Base-by-base conservation (phyloP, 169 alveolate genomes). In the Plasmodium falciparum region DNA sequence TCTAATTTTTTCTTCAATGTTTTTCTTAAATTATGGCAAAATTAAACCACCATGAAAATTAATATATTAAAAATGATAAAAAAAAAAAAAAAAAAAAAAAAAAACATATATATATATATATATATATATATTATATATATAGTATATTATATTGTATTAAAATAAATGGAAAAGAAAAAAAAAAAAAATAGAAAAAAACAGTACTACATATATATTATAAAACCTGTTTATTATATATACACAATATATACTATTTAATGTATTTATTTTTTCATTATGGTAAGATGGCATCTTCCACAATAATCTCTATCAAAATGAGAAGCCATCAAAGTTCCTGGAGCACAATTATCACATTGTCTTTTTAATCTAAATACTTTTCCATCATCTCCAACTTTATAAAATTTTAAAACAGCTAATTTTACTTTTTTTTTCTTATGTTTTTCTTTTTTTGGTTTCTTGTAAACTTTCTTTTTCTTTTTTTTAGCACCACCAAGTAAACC, bases 391-490 rank as follows among this genome's bases (percentile, higher is more conserved):
- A 98, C 99, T 89, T 97, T 97, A 99, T 98, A 97, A 95, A 94
- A 97, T 92, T 97, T 97, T 93, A 99, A 96, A 56, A 98, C 98
- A 47, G 99, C 99, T 74, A 97, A 96, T 96, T 98, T 98, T 71
- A 98, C 99, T 97, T 98, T 98, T 97, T 98, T 98, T 97, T 98
- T 97, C 97, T 97, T 98, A 95, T 98, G 99, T 97, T 98, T 98
- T 74, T 93, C 95, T 90, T 96, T 96, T 96, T 97, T 97, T 52
- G 99, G 99, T 83, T 97, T 97, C 88, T 98, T 96, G 95, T 96
- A 96, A 70, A 95, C 96, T 96, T 97, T 97, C 97, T 96, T 97
- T 97, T 97, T 97, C 74, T 97, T 96, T 93, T 97, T 97, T 93
- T 97, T 97, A 93, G 98, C 99, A 70, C 98, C 99, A 22, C 98